These are phyloP conservation scores for Salvia rosmarinus DNA, from an alignment of 257 asterid genomes.

Conservation along the genomic window DNA sequence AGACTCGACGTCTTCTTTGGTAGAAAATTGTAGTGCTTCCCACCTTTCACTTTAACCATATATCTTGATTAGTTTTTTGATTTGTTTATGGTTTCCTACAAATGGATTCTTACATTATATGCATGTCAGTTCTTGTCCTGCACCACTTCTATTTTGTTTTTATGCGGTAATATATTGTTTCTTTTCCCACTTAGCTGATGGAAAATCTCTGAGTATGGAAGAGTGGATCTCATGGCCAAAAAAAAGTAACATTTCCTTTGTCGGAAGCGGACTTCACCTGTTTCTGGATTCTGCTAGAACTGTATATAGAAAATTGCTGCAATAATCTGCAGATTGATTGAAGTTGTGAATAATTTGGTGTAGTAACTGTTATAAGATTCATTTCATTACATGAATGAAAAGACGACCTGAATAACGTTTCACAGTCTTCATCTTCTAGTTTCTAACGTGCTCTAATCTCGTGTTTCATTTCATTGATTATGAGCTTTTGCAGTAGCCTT, in stretches of 20 bases:
- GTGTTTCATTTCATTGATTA: background rate
- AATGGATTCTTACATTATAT: conserved; percentile 65
- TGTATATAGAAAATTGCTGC: background rate
- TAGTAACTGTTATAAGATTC: background rate
- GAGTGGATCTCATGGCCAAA: conserved; percentile 24
- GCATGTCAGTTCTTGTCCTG: conserved; percentile 59
- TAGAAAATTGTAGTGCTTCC: conserved; percentile 58
- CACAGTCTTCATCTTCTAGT: no score
- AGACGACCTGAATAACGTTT: no score
- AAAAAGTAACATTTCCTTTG: background rate
- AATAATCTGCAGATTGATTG: background rate
- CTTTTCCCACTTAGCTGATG: conserved; percentile 30
- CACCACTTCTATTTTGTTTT: conserved; percentile 29
- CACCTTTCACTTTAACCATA: conserved; percentile 54
- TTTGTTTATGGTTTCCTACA: conserved; percentile 45
- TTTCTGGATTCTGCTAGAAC: background rate
- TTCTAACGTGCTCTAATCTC: background rate
- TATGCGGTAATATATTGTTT: conserved; percentile 18
- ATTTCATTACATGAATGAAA: no score
- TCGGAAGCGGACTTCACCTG: conserved; percentile 12
- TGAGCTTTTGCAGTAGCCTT: background rate
- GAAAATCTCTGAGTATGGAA: conserved; percentile 17
- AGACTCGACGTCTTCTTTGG: conserved; percentile 35
- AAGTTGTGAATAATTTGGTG: background rate
- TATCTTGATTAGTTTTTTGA: conserved; percentile 46